Percentiles rank a stretch among this genome's conserved stretches.
These are phyloP conservation scores for Nymphaea thermarum DNA, from an alignment of 164 flowering plant genomes.

Conservation along the genomic window DNA sequence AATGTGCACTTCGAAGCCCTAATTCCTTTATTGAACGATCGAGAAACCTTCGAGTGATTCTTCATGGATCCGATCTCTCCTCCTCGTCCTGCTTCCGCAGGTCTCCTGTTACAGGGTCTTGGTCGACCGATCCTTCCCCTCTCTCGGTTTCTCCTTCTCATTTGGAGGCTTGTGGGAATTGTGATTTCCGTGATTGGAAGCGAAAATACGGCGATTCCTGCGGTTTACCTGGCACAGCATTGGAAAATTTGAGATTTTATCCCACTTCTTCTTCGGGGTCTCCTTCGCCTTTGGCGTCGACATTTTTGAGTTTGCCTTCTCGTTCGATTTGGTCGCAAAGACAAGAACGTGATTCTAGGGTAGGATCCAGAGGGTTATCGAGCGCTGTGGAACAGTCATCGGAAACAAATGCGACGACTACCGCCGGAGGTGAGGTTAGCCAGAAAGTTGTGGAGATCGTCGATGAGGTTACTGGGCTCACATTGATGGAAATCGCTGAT, in stretches of 20 bases:
- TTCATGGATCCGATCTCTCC: not conserved
- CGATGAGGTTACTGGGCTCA: constrained; percentile 55
- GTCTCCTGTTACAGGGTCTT: not conserved
- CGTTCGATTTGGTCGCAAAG: not conserved
- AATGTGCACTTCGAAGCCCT: not conserved
- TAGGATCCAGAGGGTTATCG: not conserved
- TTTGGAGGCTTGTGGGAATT: not conserved
- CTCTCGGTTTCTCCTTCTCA: not conserved
- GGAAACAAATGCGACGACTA: constrained; percentile 4
- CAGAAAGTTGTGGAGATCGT: constrained; percentile 48
- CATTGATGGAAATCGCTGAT: constrained; percentile 61
- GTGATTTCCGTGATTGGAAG: not conserved
- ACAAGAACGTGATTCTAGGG: not conserved
- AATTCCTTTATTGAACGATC: not conserved
- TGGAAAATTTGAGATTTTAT: not conserved
- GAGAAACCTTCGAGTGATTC: not conserved
- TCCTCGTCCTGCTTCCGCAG: not conserved
- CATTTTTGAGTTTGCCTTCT: not conserved
- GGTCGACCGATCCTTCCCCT: not conserved
- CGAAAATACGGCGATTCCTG: not conserved
- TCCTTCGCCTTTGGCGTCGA: not conserved
- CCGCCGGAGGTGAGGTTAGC: constrained; percentile 9
- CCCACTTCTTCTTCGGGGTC: not conserved
- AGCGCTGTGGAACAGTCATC: constrained; percentile 9
- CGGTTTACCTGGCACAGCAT: not conserved